Conservation (phyloP, 2,329 filamentous ascomycete species). For the Epichloe brachyelytri region DNA sequence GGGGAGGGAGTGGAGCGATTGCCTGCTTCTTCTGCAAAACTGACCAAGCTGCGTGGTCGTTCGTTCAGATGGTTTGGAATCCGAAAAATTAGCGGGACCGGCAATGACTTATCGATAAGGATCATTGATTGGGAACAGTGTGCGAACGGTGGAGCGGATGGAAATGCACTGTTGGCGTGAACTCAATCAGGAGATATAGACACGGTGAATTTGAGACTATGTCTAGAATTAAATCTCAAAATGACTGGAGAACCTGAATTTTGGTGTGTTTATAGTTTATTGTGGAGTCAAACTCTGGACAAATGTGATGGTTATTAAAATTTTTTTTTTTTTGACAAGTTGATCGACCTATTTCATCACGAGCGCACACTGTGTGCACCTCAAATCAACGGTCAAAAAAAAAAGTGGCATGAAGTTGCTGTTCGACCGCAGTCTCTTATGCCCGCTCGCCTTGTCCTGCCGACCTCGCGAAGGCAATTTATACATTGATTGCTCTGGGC, state of each 20-base stretch:
- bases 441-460: not conserved
- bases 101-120: slow-evolving; percentile 21
- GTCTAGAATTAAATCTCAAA: not conserved
- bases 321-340: not conserved
- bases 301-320: too few relatives aligned
- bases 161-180: not conserved
- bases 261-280: too few relatives aligned
- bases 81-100: slow-evolving; percentile 15
- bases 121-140: slow-evolving; percentile 3
- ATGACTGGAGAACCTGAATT: too few relatives aligned
- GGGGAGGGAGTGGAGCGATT: not conserved
- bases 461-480: not conserved
- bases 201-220: not conserved
- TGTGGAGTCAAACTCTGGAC: too few relatives aligned
- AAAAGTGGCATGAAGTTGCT: slow-evolving; percentile 1
- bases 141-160: not conserved
- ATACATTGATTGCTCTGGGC: not conserved
- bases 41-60: not conserved
- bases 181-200: not conserved
- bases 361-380: slow-evolving; percentile 6
- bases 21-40: not conserved
- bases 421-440: not conserved
- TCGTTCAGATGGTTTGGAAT: not conserved
- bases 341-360: not conserved
- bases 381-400: not conserved